Base-by-base conservation (phyloP, 176 grass and related monocot species). In the Thalia dealbata region DNA sequence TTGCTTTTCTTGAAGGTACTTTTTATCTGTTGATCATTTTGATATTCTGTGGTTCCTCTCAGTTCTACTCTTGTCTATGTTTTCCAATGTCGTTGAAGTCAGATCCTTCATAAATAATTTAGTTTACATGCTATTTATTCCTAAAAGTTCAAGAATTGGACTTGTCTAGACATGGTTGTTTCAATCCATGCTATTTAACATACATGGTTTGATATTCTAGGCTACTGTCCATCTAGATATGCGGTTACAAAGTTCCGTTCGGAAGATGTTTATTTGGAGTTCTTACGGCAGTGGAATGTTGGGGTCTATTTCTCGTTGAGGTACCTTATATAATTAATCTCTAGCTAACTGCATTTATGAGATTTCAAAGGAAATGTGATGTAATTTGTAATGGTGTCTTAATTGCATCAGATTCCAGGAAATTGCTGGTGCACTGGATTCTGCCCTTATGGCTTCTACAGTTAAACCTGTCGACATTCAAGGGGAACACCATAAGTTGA, bases 1-100 rank as follows among this genome's bases (percentile, higher is more conserved):
- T 99, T 88, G 88, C 86, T 48, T 91, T 93, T 88, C 90, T 99
- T 74, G 90, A 99, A 84, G 95, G 90, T 99, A 88, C n/a, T n/a
- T n/a, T n/a, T n/a, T n/a, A n/a, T n/a, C 10, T 30, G 26, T 64
- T 29, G 13, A 64, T 12, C 11, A 13, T 6, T 29, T 64, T 28
- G 1, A 0, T 29, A 58, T 58, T 58, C 54, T 58, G 14, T 64
- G 22, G 61, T 6, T 30, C 10, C 61, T 30, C 10, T 64, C 27
- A 15, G 24, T 10, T n/a, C 21, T n/a, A 7, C 7, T 58, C 22
- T 58, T 58, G 54, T 9, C 21, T 58, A 5, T 29, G 8, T 26
- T 64, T 64, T 64, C 54, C 22, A 58, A 7, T 58, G 18, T n/a
- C 22, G 18, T n/a, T 58, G 6, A 58, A 58, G 6, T 58, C 54